Evolutionary conservation across 768 basidiomycete genomes (phyloP), one percentile per base, ranked within the genome.

Genomic region (Leucocoprinus sp.): DNA sequence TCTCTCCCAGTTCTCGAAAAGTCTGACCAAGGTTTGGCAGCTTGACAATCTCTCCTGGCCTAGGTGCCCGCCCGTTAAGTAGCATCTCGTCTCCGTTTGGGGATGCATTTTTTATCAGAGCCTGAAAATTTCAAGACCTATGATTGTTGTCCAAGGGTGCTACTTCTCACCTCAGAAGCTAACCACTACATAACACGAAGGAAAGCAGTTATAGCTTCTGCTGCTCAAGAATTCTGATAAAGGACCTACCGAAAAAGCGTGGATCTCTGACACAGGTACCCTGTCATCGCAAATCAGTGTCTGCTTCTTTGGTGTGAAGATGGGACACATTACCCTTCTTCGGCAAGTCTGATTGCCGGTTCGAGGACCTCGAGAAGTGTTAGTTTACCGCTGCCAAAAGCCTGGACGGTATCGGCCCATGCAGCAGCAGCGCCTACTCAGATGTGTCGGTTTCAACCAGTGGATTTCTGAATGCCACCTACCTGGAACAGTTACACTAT

Each of bases 401-500:
- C 67, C 49, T 87, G 76, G 26, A 97, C 71, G 0, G 92, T 87
- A 61, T 97, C 96, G 14, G 88, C 70, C 93, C 95, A 98, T 12
- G 92, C 92, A 26, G 92, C 88, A 2, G 93, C 89, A n/a, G 88
- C 85, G 41, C 95, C 93, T 76, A 57, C 31, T 54, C 23, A 27
- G 21, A 24, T 21, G 22, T 18, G 2, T 50, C 4, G 27, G 26
- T 40, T 11, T 18, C 18, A 17, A 19, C 9, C 9, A 3, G 9
- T 8, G 21, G 19, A 15, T 37, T 47, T 28, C 26, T 3, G 40
- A n/a, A n/a, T 2, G 11, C 14, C 39, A 17, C 23, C 37, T 24
- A 51, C 86, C 85, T 54, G 88, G 88, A 9, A 91, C 88, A 3
- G 88, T 90, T n/a, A 92, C 89, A n/a, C 84, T 73, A 59, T 96